These are phyloP conservation scores for Teunomyces aglyptinius DNA, from an alignment of 805 yeast genomes.

Conservation along the genomic window DNA sequence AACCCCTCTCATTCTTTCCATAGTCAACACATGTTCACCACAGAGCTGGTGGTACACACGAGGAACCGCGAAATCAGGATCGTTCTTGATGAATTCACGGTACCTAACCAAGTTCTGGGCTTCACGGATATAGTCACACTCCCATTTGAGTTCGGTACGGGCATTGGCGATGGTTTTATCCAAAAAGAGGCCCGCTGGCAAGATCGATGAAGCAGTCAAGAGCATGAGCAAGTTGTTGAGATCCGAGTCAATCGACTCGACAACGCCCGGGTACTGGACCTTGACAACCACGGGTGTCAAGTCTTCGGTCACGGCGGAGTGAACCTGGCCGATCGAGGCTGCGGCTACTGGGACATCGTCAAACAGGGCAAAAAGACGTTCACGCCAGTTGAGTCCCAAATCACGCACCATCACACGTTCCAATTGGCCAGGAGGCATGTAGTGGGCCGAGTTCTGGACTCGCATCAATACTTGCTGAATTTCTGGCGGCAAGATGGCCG, in stretches of 20 bases:
- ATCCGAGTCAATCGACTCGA: slow-evolving; percentile 89
- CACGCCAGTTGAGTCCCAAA: slow-evolving; percentile 79
- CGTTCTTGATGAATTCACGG: slow-evolving; percentile 49
- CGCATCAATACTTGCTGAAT: slow-evolving; percentile 75
- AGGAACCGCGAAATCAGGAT: slow-evolving; percentile 75
- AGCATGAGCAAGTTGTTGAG: slow-evolving; percentile 79
- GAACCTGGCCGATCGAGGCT: slow-evolving; percentile 97
- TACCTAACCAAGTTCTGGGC: slow-evolving; percentile 74
- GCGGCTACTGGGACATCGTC: slow-evolving; percentile 94
- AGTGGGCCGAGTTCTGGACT: slow-evolving; percentile 93
- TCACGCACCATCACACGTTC: slow-evolving; percentile 70
- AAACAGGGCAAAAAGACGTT: slow-evolving; percentile 62
- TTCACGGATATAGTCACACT: slow-evolving; percentile 92
- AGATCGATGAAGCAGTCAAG: slow-evolving; percentile 77
- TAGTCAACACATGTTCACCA: slow-evolving; percentile 81
- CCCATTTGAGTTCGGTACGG: slow-evolving; percentile 92
- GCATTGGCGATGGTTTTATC: slow-evolving; percentile 94
- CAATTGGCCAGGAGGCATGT: slow-evolving; percentile 92
- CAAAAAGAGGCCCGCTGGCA: slow-evolving; percentile 89
- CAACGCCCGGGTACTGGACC: slow-evolving; percentile 97
- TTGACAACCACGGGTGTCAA: slow-evolving; percentile 84
- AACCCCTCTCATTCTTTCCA: slow-evolving; percentile 82
- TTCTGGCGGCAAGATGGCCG: slow-evolving; percentile 78
- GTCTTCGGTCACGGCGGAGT: slow-evolving; percentile 68
- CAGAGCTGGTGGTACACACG: slow-evolving; percentile 72